phyloP scores from a whole-genome alignment of 768 basidiomycete genomes.

The Psilocybe subaeruginosa region DNA sequence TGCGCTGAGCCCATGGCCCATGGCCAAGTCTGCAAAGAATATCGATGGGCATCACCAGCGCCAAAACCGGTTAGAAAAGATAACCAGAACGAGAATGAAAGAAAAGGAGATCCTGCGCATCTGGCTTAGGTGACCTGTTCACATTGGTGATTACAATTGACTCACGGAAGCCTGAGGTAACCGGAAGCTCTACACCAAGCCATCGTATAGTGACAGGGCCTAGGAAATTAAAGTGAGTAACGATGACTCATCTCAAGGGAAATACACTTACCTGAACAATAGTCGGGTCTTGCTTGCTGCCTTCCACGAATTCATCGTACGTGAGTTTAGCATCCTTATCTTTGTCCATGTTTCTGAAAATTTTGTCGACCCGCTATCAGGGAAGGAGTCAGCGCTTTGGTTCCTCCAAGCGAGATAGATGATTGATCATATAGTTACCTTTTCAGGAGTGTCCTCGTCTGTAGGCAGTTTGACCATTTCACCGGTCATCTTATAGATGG shows the following conservation, averaged over 20 bases:
- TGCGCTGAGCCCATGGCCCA: neutral
- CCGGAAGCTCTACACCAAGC: conserved; percentile 65
- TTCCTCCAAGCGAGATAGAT: neutral
- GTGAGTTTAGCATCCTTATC: conserved; percentile 93
- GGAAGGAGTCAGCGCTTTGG: neutral
- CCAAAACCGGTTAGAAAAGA: conserved; percentile 1
- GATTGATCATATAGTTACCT: conserved; percentile 52
- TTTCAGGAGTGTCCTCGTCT: conserved; percentile 99
- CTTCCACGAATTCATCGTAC: conserved; percentile 97
- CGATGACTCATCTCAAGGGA: neutral
- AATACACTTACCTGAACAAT: conserved; percentile 82
- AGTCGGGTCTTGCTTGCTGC: conserved; percentile 98
- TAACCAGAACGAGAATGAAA: neutral
- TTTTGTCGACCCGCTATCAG: conserved; percentile 93
- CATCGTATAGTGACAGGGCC: conserved; percentile 95
- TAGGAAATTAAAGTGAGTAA: conserved; percentile 30
- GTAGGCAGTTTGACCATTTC: conserved; percentile 98
- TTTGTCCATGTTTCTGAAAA: conserved; percentile 96
- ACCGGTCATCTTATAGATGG: conserved; percentile 99
- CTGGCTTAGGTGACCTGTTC: neutral
- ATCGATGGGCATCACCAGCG: conserved; percentile 5
- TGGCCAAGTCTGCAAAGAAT: neutral
- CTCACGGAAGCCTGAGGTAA: neutral
- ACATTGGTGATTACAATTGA: neutral
- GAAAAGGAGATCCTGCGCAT: neutral